Conservation (phyloP, 768 basidiomycete genomes). For the Leccinum olivaceopallidum region DNA sequence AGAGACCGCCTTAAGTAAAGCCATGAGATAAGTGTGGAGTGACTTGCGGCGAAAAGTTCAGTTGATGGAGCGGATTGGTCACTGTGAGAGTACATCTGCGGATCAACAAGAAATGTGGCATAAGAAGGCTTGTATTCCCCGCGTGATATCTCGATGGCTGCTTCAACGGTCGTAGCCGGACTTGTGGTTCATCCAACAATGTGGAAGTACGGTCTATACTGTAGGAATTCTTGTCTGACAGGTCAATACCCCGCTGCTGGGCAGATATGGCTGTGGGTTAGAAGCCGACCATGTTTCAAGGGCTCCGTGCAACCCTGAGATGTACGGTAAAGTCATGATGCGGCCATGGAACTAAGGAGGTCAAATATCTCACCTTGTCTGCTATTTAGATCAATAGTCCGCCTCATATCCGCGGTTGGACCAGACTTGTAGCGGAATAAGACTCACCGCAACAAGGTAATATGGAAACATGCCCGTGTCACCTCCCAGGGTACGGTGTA, state of each 20-base stretch:
- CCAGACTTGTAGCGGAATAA: not conserved
- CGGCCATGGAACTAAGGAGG: too few relatives aligned
- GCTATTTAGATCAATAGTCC: not conserved
- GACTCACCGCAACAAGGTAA: not conserved
- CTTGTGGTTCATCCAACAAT: not conserved
- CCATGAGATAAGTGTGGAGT: not conserved
- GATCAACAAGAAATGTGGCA: not conserved
- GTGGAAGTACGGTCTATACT: not conserved
- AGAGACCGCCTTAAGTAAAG: not conserved
- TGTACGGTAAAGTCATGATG: not conserved
- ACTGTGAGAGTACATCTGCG: not conserved
- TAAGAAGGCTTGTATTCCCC: not conserved
- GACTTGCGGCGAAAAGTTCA: not conserved
- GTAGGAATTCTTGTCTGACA: not conserved
- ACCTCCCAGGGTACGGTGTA: not conserved
- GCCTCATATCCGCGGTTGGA: not conserved
- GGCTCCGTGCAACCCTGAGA: not conserved
- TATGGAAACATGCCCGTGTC: too few relatives aligned
- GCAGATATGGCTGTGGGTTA: not conserved
- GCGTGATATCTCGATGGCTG: not conserved
- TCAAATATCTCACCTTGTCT: not conserved
- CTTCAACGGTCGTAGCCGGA: too few relatives aligned
- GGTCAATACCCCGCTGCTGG: not conserved
- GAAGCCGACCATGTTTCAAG: not conserved
- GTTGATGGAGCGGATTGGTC: not conserved